Conservation (phyloP, 768 basidiomycete species). For the Chalciporus chontae region DNA sequence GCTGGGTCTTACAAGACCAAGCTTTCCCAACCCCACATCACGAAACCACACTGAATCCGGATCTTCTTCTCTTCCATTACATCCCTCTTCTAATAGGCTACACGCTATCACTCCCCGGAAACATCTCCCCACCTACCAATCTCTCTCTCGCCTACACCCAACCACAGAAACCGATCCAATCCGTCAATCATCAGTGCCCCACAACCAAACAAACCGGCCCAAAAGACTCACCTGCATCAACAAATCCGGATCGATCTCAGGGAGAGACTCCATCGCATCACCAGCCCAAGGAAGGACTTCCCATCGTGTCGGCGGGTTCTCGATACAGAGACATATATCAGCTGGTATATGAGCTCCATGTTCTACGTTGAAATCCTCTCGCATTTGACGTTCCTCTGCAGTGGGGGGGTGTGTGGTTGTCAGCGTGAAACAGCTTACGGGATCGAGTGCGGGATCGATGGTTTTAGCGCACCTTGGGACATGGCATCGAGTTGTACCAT, state of each 20-base stretch:
- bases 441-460: too few species aligned
- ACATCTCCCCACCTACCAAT: slow-evolving; percentile 13
- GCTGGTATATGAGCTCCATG: slow-evolving; percentile 73
- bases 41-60: too few species aligned
- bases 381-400: slow-evolving; percentile 65
- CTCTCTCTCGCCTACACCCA: slow-evolving; percentile 30
- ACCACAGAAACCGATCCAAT: not conserved
- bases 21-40: too few species aligned
- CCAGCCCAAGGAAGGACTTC: slow-evolving; percentile 58
- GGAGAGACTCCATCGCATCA: slow-evolving; percentile 54
- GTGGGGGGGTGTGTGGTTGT: too few species aligned
- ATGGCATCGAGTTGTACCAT: slow-evolving; percentile 58
- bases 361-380: slow-evolving; percentile 67
- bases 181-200: not conserved
- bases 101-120: slow-evolving; percentile 24
- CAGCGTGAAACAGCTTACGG: too few species aligned
- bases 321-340: slow-evolving; percentile 76
- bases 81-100: slow-evolving; percentile 1
- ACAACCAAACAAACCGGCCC: too few species aligned
- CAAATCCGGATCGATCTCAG: slow-evolving; percentile 58
- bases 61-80: too few species aligned
- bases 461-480: slow-evolving; percentile 56
- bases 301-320: slow-evolving; percentile 72
- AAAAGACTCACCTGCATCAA: slow-evolving; percentile 44
- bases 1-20: too few species aligned